Percentiles rank a stretch among this genome's conserved stretches.
Conservation (phyloP, 768 basidiomycete genomes). For the Pholiota molesta region DNA sequence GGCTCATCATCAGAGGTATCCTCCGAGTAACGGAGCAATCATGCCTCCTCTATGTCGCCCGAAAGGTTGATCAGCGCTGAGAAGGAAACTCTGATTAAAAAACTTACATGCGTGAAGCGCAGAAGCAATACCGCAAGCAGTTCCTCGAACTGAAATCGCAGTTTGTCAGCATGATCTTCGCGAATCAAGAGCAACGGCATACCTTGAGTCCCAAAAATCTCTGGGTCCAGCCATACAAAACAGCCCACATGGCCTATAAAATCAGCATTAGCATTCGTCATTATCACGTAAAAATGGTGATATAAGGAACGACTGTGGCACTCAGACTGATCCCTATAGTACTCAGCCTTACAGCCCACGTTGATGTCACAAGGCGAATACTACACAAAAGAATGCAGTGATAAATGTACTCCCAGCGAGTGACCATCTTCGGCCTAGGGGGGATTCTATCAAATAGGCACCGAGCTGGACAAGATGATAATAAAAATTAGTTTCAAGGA, state of each 20-base stretch:
- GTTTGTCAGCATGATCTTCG: constrained; percentile 1
- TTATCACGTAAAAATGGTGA: background rate
- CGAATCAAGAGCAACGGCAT: constrained; percentile 9
- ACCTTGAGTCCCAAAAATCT: constrained; percentile 84
- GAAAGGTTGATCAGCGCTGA: constrained; percentile 8
- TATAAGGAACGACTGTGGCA: constrained; percentile 54
- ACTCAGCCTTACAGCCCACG: constrained; percentile 62
- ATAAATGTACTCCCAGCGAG: constrained; percentile 75
- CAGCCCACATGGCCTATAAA: constrained; percentile 78
- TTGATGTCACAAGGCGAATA: constrained; percentile 66
- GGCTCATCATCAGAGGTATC: constrained; percentile 66
- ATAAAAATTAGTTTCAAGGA: background rate
- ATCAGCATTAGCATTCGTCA: background rate
- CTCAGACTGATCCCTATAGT: constrained; percentile 80
- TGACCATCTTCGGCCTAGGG: constrained; percentile 70
- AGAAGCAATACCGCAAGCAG: constrained; percentile 86
- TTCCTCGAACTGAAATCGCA: constrained; percentile 66
- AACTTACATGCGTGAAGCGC: constrained; percentile 83
- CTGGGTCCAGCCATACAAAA: constrained; percentile 89
- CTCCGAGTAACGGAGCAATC: constrained; percentile 84
- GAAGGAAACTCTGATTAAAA: background rate
- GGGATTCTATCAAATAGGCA: constrained; percentile 79
- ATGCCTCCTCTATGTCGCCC: constrained; percentile 71
- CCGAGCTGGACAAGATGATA: constrained; percentile 56
- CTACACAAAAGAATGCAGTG: constrained; percentile 73